A percentile compares a stretch with the other conserved stretches of the same genome.
phyloP scores from a whole-genome alignment of 306 rosid species.

The Rosa persica region DNA sequence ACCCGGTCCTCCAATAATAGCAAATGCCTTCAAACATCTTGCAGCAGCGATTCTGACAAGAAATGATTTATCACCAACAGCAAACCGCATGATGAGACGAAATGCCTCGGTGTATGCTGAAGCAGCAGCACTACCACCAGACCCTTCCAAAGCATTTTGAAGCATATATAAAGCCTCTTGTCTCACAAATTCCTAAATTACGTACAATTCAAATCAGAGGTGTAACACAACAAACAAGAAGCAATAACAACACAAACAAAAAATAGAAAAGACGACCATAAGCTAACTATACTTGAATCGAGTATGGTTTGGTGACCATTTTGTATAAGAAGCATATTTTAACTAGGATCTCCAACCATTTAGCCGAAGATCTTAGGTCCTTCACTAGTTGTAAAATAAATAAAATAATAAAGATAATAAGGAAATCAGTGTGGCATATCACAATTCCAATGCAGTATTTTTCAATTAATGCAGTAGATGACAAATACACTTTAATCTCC shows the following conservation, averaged over 20 bases:
- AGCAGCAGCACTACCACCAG: slow-evolving; percentile 79
- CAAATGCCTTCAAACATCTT: slow-evolving; percentile 92
- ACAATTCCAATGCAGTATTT: not conserved
- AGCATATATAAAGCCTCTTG: slow-evolving; percentile 86
- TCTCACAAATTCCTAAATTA: slow-evolving; percentile 85
- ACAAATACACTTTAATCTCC: not conserved
- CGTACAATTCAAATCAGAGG: slow-evolving; percentile 11
- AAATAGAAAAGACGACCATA: not conserved
- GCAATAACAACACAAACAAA: not conserved
- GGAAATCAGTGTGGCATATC: not conserved
- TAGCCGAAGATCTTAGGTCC: not conserved
- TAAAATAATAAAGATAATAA: not conserved
- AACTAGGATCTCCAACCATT: slow-evolving; percentile 2
- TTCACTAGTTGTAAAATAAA: not conserved
- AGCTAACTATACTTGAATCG: not conserved
- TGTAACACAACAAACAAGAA: not conserved
- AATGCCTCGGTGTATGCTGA: slow-evolving; percentile 88
- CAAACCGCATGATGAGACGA: slow-evolving; percentile 77
- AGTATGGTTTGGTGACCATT: not conserved
- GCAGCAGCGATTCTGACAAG: slow-evolving; percentile 96
- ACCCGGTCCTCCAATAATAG: slow-evolving; percentile 93
- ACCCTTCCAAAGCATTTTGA: slow-evolving; percentile 93
- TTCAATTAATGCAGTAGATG: not conserved
- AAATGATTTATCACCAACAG: slow-evolving; percentile 85
- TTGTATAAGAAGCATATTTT: not conserved